Conservation (phyloP, 371 early-diverging fungal genomes). For the Rhizopus stolonifer region DNA sequence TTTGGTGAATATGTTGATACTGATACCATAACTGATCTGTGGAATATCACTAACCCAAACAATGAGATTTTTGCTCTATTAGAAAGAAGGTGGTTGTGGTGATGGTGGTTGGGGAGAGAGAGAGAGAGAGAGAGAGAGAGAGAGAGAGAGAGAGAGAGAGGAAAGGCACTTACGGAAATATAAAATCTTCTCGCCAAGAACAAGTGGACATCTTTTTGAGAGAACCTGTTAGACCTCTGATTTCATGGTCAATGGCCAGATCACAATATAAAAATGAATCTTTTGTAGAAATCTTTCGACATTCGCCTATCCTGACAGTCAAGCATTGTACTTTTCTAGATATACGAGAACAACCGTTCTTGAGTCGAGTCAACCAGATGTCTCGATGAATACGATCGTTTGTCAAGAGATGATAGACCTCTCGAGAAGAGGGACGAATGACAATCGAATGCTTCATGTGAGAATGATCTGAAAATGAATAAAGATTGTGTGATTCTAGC, state of each 20-base stretch:
- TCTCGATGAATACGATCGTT: conserved; percentile 50
- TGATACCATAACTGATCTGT: conserved; percentile 42
- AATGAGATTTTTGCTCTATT: background rate
- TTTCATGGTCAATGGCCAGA: conserved; percentile 55
- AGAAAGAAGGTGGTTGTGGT: too few relatives aligned
- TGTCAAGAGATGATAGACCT: conserved; percentile 54
- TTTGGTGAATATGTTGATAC: conserved; percentile 43
- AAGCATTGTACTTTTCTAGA: conserved; percentile 25
- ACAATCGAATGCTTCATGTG: conserved; percentile 54
- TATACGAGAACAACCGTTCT: conserved; percentile 32
- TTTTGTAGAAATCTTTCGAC: conserved; percentile 38
- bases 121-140: too few relatives aligned
- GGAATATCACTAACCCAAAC: conserved; percentile 38
- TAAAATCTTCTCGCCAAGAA: conserved; percentile 51
- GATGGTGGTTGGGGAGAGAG: too few relatives aligned
- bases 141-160: too few relatives aligned
- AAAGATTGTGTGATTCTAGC: conserved; percentile 41
- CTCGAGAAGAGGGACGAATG: conserved; percentile 37
- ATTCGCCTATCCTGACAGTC: conserved; percentile 52
- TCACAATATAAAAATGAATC: conserved; percentile 38
- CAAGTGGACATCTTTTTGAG: conserved; percentile 33
- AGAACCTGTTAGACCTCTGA: conserved; percentile 46
- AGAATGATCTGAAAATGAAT: conserved; percentile 50
- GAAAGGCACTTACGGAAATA: conserved; percentile 33
- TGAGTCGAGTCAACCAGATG: conserved; percentile 53